Base-by-base conservation (phyloP, 495 filamentous ascomycete species). In the Trichoderma asperelloides region DNA sequence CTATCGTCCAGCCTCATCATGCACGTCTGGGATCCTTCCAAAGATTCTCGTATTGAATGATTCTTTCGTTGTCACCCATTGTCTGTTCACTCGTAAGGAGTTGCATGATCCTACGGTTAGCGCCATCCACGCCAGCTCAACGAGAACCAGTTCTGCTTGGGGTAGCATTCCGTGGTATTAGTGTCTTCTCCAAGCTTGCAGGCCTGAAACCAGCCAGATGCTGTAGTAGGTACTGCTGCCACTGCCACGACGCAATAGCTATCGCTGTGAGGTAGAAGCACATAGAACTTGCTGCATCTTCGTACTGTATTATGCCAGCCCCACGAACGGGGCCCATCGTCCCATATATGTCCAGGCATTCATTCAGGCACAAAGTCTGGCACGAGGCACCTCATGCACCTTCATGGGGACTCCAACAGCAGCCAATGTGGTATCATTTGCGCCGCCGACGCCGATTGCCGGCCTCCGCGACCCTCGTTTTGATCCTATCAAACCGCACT, bases 371-470 rank as follows among this genome's bases (percentile, higher is more conserved):
- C 47, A 51, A 51, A 47, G 18, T 12, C 43, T 3, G 43, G 43
- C 43, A 47, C 13, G 43, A 47, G 18, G 18, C 18, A 51, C 47
- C 9, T 18, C 18, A 51, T 51, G 47, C n/a, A 51, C 47, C n/a
- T n/a, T 9, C 18, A 51, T 51, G 47, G 47, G 47, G 47, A 37
- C 5, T 4, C 47, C 47, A 51, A 45, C 41, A 45, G 41, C 13
- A 45, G 41, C 47, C 47, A n/a, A 21, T 51, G 47, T 21, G n/a
- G 47, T 25, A 60, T 60, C 55, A 60, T 60, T 60, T 30, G 55
- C 55, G 30, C 9, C 23, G 55, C 55, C 55, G 27, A 60, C 23
- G 55, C 55, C 55, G 27, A 30, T 28, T 30, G 23, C 55, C 55
- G 23, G 27, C 13, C 55, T 60, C 55, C 23, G 25, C 49, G 49